Base-by-base conservation (phyloP, 306 rosid genomes). In the Prunus campanulata region DNA sequence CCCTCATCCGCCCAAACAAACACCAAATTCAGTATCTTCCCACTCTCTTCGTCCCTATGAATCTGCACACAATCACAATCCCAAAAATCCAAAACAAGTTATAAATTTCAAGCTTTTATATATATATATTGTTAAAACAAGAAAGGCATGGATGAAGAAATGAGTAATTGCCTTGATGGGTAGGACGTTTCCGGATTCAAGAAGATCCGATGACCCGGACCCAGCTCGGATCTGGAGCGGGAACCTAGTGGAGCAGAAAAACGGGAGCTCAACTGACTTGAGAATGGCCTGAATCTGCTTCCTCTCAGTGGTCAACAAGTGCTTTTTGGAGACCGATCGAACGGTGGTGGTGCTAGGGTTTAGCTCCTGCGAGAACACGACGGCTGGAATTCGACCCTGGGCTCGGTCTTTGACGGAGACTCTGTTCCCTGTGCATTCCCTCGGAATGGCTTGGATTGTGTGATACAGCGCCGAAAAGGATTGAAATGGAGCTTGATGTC, bases 1-100 rank as follows among this genome's bases (percentile, higher is more conserved):
- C 98, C 97, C 11, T 92, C 93, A 4, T 94, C 96, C 19, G 96
- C 98, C 98, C 98, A 94, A 70, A 87, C 98, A 82, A 94, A 87
- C 83, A 90, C 96, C 85, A 94, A 74, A 82, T 94, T 94, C 70
- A 92, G 81, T 51, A 94, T 85, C 72, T 76, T 81, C 60, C 96
- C 96, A 76, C 88, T 90, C 78, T 84, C 93, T 80, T 81, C 65
- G 24, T 91, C 88, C 84, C 85, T 86, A 29, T 94, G 96, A 85
- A 92, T 84, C 97, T 94, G 78, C 62, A 76, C 25, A 62, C 44
- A 71, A 29, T 70, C 25, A 30, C 8, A 71, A n/a, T 12, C 47
- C 18, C 76, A 55, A 54, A 48, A 4, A 0, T 22, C 2, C 19
- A 44, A 74, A 59, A 46, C 3, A 18, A 1, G 24, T 25, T 24